Base-by-base conservation (phyloP, 108 stramenopile species). In the Epithemia pelagica region DNA sequence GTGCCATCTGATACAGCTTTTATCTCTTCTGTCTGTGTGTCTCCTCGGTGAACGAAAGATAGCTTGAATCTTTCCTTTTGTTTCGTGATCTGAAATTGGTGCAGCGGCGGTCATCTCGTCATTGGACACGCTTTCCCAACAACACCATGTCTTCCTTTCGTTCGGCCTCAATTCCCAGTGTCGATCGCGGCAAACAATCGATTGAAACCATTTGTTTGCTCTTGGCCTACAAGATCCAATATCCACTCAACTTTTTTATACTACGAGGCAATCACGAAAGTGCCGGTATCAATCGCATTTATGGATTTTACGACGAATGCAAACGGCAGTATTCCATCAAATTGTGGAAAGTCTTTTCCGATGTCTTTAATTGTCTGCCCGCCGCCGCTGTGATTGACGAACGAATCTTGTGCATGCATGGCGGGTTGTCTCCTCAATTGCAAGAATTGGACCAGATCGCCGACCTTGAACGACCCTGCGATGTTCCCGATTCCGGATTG, bases 361-460 rank as follows among this genome's bases (percentile, higher is more conserved):
- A 97, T 79, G 87, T 88, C 56, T 97, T 97, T 78, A 96, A 96
- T 76, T 96, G 94, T 73, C 78, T 97, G 22, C 95, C 96, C 8
- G 88, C 95, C 18, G 79, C 88, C 3, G 96, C 95, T 2, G 68
- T 95, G 59, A 87, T 96, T 24, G 97, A 97, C 64, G 97, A 96
- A 59, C 96, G 96, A 78, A 97, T 97, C 61, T 72, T 97, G 29
- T 96, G 95, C 83, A 95, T 95, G 89, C 97, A 97, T 59, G 97
- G 97, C 7, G 97, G 95, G 30, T 70, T 97, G 22, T 79, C 77
- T 58, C 95, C 95, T 52, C 88, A 96, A 65, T 73, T 97, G 54
- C 70, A 83, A 58, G 51, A 76, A 10, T 65, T 96, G 61, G 74
- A 86, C 24, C 92, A 95, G 66, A 95, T 97, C 78, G 79, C 83